These are phyloP conservation scores for Pseudocercospora macadamiae DNA, from an alignment of 2,329 filamentous ascomycete genomes.

Conservation along the genomic window DNA sequence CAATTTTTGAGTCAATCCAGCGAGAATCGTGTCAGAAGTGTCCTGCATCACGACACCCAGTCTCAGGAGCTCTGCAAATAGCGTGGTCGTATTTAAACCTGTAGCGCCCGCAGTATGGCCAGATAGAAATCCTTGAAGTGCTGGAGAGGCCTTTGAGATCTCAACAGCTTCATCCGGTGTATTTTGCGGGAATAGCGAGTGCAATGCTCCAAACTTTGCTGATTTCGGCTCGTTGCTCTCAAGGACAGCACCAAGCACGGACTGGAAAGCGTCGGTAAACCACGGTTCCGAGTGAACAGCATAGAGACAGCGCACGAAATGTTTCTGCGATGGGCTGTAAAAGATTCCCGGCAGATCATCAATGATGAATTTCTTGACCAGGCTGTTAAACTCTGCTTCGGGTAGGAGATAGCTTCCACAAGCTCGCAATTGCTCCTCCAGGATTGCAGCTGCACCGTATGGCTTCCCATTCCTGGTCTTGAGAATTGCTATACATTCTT, in stretches of 20 bases:
- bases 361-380: conserved; percentile 52
- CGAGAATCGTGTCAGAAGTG: conserved; percentile 44
- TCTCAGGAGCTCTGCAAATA: conserved; percentile 27
- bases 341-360: conserved; percentile 63
- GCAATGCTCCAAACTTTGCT: conserved; percentile 30
- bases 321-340: conserved; percentile 67
- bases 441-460: conserved; percentile 63
- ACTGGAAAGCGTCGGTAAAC: conserved; percentile 37
- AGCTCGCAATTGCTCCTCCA: conserved; percentile 57
- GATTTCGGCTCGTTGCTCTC: conserved; percentile 26
- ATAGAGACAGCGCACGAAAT: conserved; percentile 68
- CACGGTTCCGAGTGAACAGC: conserved; percentile 42
- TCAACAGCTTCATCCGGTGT: conserved; percentile 41
- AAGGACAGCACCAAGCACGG: conserved; percentile 24
- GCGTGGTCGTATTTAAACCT: background rate
- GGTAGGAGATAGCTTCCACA: conserved; percentile 46
- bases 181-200: conserved; percentile 36
- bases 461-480: conserved; percentile 64
- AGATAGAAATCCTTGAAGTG: conserved; percentile 15
- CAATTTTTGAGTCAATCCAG: conserved; percentile 43
- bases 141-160: conserved; percentile 37
- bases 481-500: conserved; percentile 54
- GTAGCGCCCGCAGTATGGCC: background rate
- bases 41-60: conserved; percentile 37
- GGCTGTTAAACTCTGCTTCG: conserved; percentile 47